Evolutionary conservation across 352 stramenopile genomes (phyloP).

Genomic region (Phytophthora syringae): DNA sequence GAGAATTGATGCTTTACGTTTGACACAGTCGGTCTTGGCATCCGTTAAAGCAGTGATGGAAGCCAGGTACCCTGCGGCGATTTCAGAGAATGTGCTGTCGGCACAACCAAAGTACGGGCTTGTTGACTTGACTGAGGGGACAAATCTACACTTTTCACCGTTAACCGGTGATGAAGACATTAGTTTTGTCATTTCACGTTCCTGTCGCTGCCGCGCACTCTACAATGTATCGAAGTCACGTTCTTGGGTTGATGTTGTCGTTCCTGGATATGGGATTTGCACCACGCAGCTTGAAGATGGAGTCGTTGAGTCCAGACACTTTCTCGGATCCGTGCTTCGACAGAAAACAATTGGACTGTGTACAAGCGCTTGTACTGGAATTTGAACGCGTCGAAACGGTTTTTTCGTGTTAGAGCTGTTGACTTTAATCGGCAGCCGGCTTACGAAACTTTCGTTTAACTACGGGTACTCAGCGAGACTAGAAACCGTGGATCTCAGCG

Average conservation of each 20-base stretch:
- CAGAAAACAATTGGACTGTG: no score
- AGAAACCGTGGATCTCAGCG: no score
- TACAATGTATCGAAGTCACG: not conserved
- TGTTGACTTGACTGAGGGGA: not conserved
- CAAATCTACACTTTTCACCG: not conserved
- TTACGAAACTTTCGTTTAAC: not conserved
- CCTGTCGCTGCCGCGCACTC: not conserved
- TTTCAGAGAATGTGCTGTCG: no score
- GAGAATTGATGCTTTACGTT: not conserved
- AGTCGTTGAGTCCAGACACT: not conserved
- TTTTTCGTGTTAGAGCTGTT: not conserved
- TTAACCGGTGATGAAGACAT: not conserved
- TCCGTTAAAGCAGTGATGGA: no score
- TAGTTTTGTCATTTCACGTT: not conserved
- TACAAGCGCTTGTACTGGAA: no score
- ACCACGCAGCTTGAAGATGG: not conserved
- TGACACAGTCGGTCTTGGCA: not conserved
- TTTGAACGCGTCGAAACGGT: no score
- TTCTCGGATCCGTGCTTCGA: no score
- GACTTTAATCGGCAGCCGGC: not conserved
- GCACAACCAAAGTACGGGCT: no score
- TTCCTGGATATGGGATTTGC: conserved; percentile 8
- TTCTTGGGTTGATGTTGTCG: not conserved
- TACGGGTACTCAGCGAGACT: no score
- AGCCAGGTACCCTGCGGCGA: no score